Base-by-base conservation (phyloP, 1,284 basidiomycete genomes). In the Tilletia horrida region DNA sequence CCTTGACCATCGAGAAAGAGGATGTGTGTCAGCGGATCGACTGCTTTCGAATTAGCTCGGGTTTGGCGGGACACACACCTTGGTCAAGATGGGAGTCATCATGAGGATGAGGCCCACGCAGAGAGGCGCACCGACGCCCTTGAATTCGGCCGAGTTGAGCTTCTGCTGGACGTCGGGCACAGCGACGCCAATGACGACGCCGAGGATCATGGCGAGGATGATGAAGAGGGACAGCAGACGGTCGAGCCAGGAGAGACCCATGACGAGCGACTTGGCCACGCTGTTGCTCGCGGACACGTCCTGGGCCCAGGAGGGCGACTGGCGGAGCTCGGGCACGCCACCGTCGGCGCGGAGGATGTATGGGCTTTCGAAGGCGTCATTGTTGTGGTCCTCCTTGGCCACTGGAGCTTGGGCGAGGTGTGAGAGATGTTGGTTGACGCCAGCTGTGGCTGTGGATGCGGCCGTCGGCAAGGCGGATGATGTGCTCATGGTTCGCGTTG, bases 11-110 rank as follows among this genome's bases (percentile, higher is more conserved):
- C 47, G 8, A 87, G 29, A 59, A 40, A 25, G 88, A 86, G 1
- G 91, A 91, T 88, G 89, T 91, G 88, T 92, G 92, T 90, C 92
- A 92, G n/a, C n/a, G n/a, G n/a, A n/a, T n/a, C n/a, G n/a, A n/a
- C n/a, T n/a, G n/a, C n/a, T n/a, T n/a, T n/a, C 18, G 7, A 78
- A 89, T n/a, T n/a, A n/a, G n/a, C n/a, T n/a, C n/a, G n/a, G n/a
- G n/a, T n/a, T n/a, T n/a, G n/a, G n/a, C 18, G 43, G 43, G 2
- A 48, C 8, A 18, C 47, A n/a, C 47, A 48, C 47, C 83, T 90
- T 90, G 50, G 89, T 88, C 16, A 81, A 67, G 50, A 90, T 87
- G 1, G 91, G 92, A 89, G 90, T 93, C 89, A 93, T 94, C 92
- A 94, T 93, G 65, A 92, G 84, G 27, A 93, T 67, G 90, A 86